Conservation (phyloP, 768 basidiomycete genomes). For the Lyophyllum shimeji region DNA sequence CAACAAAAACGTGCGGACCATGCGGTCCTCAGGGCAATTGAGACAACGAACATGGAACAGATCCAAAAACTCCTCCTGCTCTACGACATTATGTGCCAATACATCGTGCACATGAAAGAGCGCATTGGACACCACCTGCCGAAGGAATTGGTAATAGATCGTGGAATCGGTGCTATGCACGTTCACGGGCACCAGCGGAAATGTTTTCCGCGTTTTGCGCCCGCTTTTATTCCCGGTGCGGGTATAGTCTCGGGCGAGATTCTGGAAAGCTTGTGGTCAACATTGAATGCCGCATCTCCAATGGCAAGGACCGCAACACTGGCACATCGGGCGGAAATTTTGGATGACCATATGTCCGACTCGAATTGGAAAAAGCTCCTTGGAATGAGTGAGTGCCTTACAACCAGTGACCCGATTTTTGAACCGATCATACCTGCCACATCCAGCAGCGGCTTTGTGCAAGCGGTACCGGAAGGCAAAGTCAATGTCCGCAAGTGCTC, state of each 20-base stretch:
- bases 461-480: not conserved
- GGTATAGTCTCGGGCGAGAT: conserved; percentile 16
- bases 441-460: not conserved
- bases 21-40: not conserved
- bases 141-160: too few relatives aligned
- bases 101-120: not conserved
- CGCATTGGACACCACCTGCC: not conserved
- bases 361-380: conserved; percentile 25
- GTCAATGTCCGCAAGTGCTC: not conserved
- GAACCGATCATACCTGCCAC: too few relatives aligned
- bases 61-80: not conserved
- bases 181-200: not conserved
- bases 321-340: conserved; percentile 13
- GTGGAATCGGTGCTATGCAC: not conserved
- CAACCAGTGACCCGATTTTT: conserved; percentile 12
- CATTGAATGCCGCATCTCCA: conserved; percentile 9
- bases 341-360: conserved; percentile 23
- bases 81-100: not conserved
- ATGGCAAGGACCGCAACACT: conserved; percentile 9
- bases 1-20: not conserved
- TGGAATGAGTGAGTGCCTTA: not conserved
- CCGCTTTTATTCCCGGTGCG: not conserved
- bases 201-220: conserved; percentile 24
- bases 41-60: not conserved
- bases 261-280: conserved; percentile 19